phyloP scores from a whole-genome alignment of 495 filamentous ascomycete genomes.

The Tetracladium setigerum region DNA sequence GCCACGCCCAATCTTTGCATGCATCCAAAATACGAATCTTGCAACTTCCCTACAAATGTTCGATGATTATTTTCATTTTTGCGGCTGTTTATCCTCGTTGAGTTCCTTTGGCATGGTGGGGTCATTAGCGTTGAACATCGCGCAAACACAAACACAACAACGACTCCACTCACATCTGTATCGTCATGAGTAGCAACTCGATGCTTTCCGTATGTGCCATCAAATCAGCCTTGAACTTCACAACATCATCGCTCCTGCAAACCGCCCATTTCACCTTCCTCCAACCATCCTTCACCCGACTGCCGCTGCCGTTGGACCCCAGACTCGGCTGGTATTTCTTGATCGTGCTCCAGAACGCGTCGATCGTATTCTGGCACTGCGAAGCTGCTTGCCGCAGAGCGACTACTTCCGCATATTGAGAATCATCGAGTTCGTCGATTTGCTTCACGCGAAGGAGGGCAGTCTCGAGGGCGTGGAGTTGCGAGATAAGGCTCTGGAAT shows the following conservation, averaged over 20 bases:
- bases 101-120: no score
- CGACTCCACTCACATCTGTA: constrained; percentile 18
- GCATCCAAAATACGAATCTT: constrained; percentile 8
- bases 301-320: constrained; percentile 1
- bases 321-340: constrained; percentile 19
- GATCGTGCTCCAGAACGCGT: constrained; percentile 16
- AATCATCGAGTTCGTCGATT: constrained; percentile 17
- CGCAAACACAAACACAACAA: neutral
- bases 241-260: constrained; percentile 24
- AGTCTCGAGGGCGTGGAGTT: constrained; percentile 25
- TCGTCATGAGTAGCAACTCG: constrained; percentile 18
- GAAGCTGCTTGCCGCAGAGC: constrained; percentile 19
- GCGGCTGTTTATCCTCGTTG: neutral
- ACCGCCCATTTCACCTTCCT: constrained; percentile 25
- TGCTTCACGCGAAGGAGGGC: constrained; percentile 23
- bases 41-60: constrained; percentile 12
- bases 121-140: no score
- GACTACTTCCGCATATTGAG: constrained; percentile 8
- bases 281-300: constrained; percentile 16
- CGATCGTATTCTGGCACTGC: constrained; percentile 22
- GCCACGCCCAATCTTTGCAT: constrained; percentile 12
- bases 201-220: constrained; percentile 24
- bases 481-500: constrained; percentile 18
- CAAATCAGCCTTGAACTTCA: constrained; percentile 22
- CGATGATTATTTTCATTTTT: constrained; percentile 1